Conservation (phyloP, 345 rosid genomes). For the Sonneratia caseolaris region DNA sequence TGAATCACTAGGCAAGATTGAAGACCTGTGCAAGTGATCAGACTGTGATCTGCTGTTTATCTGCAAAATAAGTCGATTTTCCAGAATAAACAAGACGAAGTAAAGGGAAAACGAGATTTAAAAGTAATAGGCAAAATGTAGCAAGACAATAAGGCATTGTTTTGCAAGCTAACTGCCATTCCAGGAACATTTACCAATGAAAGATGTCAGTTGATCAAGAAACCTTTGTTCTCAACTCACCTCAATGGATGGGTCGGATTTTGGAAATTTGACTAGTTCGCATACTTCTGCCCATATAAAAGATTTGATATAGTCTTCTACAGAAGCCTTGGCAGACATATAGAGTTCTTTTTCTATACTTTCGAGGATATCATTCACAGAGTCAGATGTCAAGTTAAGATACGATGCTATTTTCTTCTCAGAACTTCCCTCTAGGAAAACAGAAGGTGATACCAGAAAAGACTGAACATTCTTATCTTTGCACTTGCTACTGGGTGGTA, state of each 20-base stretch:
- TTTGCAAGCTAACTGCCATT: not conserved
- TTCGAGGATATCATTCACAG: conserved; percentile 31
- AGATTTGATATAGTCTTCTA: conserved; percentile 35
- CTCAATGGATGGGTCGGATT: conserved; percentile 27
- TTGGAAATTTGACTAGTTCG: conserved; percentile 20
- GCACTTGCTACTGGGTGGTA: conserved; percentile 11
- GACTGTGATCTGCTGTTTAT: conserved; percentile 22
- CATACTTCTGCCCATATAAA: conserved; percentile 46
- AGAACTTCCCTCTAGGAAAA: conserved; percentile 12
- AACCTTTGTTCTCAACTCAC: conserved; percentile 17
- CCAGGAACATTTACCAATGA: not conserved
- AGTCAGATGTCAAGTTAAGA: conserved; percentile 16
- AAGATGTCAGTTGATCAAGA: not conserved
- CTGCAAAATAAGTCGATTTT: conserved; percentile 26
- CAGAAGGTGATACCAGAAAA: conserved; percentile 11
- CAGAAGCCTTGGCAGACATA: conserved; percentile 32
- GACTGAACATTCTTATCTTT: conserved; percentile 12
- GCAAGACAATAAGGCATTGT: not conserved
- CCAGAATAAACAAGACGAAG: not conserved
- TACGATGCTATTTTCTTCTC: conserved; percentile 3
- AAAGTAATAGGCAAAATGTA: not conserved
- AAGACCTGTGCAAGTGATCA: conserved; percentile 11
- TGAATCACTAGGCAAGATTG: conserved; percentile 17
- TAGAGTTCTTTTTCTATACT: conserved; percentile 54
- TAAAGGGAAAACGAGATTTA: not conserved